phyloP scores from a whole-genome alignment of 228 moss, liverwort and hornwort genomes.

The Sphagnum magellanicum region DNA sequence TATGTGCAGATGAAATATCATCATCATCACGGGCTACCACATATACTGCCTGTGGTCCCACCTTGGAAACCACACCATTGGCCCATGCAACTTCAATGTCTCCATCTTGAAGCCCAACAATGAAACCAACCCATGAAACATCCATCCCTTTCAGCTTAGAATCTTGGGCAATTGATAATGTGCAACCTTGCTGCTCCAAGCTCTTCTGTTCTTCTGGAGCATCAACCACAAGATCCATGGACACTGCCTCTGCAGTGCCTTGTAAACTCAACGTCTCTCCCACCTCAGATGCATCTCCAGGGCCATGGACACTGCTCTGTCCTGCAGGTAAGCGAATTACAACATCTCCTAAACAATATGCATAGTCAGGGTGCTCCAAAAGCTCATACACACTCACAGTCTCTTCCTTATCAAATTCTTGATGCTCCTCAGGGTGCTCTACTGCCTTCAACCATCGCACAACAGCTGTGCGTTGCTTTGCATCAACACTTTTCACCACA shows the following conservation, averaged over 20 bases:
- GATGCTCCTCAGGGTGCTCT: constrained; percentile 46
- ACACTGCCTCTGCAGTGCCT: constrained; percentile 27
- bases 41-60: constrained; percentile 56
- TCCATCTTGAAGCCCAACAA: constrained; percentile 56
- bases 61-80: constrained; percentile 61
- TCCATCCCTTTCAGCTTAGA: constrained; percentile 16
- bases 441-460: constrained; percentile 61
- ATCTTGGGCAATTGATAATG: constrained; percentile 7
- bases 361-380: constrained; percentile 65
- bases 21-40: constrained; percentile 59
- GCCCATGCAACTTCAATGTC: constrained; percentile 70
- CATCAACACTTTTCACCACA: constrained; percentile 55
- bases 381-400: constrained; percentile 69
- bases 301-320: constrained; percentile 21
- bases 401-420: constrained; percentile 60
- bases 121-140: constrained; percentile 62
- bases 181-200: constrained; percentile 11
- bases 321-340: constrained; percentile 63
- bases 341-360: constrained; percentile 61
- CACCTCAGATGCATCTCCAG: constrained; percentile 27
- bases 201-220: constrained; percentile 18
- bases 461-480: constrained; percentile 58
- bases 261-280: constrained; percentile 24
- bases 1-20: constrained; percentile 54
- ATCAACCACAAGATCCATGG: constrained; percentile 23